These are phyloP conservation scores for Lotus japonicus DNA, from an alignment of 306 rosid species.

Conservation along the genomic window DNA sequence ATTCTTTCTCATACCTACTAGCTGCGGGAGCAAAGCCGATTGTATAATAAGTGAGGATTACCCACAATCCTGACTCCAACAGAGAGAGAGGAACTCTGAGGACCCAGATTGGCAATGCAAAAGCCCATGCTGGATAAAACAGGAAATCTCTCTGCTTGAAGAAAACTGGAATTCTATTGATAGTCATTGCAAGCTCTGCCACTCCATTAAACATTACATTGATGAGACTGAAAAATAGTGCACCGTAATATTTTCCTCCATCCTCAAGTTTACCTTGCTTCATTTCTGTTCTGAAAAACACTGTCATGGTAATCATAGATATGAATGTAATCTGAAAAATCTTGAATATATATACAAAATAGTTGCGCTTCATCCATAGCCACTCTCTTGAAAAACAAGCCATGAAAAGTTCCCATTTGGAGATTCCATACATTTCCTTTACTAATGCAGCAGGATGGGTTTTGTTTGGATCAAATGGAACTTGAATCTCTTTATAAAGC, in stretches of 20 bases:
- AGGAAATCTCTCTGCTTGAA: conserved; percentile 68
- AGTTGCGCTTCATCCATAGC: conserved; percentile 56
- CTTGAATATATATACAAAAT: conserved; percentile 59
- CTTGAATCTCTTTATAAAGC: conserved; percentile 33
- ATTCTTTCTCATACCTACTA: conserved; percentile 45
- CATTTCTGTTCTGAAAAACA: conserved; percentile 64
- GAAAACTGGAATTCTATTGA: conserved; percentile 58
- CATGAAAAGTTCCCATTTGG: conserved; percentile 59
- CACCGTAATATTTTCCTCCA: conserved; percentile 59
- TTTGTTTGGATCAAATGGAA: conserved; percentile 42
- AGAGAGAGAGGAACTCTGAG: conserved; percentile 65
- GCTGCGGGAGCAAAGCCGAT: conserved; percentile 79
- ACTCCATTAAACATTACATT: conserved; percentile 79
- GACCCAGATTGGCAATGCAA: conserved; percentile 65
- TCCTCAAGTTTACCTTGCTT: conserved; percentile 47
- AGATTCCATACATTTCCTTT: conserved; percentile 52
- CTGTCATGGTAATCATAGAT: conserved; percentile 59
- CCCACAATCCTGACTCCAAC: conserved; percentile 70
- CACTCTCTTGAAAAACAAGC: conserved; percentile 76
- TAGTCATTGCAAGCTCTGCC: conserved; percentile 65
- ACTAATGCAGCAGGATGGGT: conserved; percentile 57
- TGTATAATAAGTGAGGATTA: conserved; percentile 59
- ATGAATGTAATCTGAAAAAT: conserved; percentile 53
- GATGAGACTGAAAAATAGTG: conserved; percentile 53
- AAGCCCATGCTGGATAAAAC: conserved; percentile 71